A percentile compares a stretch with the other conserved stretches of the same genome.
These are phyloP conservation scores for Mortierella sp. DNA, from an alignment of 371 early-diverging fungal genomes.

Conservation along the genomic window DNA sequence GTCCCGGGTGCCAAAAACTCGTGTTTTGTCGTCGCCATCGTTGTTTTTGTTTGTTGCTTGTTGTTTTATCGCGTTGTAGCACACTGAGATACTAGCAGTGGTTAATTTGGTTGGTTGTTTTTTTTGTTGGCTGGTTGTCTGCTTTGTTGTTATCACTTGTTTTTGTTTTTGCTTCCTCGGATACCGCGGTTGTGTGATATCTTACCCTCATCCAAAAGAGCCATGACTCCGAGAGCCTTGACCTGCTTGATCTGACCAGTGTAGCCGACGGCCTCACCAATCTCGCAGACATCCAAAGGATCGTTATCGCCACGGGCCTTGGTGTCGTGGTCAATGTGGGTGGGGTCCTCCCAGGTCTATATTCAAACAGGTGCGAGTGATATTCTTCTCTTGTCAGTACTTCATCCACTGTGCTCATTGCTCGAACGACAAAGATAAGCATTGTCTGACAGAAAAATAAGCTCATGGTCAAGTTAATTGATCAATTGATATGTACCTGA, in stretches of 20 bases:
- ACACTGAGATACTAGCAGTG: no score
- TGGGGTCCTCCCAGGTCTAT: slow-evolving; percentile 99
- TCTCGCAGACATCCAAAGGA: slow-evolving; percentile 98
- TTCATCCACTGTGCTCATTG: not conserved
- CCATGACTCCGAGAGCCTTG: slow-evolving; percentile 98
- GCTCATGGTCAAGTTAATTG: not conserved
- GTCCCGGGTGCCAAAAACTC: not conserved
- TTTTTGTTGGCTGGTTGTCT: not conserved
- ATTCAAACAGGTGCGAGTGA: not conserved
- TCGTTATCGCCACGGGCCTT: slow-evolving; percentile 97
- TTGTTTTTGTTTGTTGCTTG: not conserved
- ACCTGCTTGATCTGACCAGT: slow-evolving; percentile 98
- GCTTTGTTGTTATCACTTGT: not conserved
- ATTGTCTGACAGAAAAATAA: slow-evolving; percentile 5
- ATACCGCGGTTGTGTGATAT: not conserved
- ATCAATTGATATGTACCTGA: slow-evolving; percentile 69
- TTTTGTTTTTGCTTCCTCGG: not conserved
- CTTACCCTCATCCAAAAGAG: slow-evolving; percentile 94
- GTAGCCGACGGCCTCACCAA: slow-evolving; percentile 92
- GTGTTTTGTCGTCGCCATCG: not conserved
- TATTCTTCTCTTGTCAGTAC: not conserved
- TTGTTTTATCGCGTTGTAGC: no score
- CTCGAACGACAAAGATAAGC: not conserved
- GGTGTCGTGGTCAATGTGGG: slow-evolving; percentile 86
- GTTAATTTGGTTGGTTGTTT: no score